Base-by-base conservation (phyloP, 2,329 filamentous ascomycete genomes). In the Pestalotiopsis sp. region DNA sequence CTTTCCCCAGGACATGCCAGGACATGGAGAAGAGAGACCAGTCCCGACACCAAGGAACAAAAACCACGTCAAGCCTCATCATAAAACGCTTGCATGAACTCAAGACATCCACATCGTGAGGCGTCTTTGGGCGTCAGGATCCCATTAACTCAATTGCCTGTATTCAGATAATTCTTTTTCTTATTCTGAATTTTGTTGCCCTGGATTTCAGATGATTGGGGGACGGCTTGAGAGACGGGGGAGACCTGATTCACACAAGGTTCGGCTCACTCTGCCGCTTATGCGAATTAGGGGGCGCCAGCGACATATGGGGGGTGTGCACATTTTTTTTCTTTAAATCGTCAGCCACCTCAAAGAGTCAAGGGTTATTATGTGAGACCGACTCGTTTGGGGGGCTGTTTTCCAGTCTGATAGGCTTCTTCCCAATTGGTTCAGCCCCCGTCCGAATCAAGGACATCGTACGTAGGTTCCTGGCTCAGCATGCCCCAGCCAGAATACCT, bases 241-340 rank as follows among this genome's bases (percentile, higher is more conserved):
- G 23, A 17, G 62, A 49, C 36, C 62, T 49, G 38, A 52, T 39
- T 14, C 38, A 64, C 39, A 64, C 27, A 45, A 52, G 20, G 20
- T 64, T 64, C 62, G 39, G 62, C 31, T 36, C 9, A 12, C 41
- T 57, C 63, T 25, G 63, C 63, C 31, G 63, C 41, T 38, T 38
- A 65, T 65, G 59, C 59, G 25, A 39, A 38, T 12, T 36, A 62
- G 36, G 31, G 59, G 36, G 7, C 4, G 7, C 45, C 45, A 23
- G 20, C 31, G 45, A 52, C 45, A 52, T 52, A 52, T 52, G 23
- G 31, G 55, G 23, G 57, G 57, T 27, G 23, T 27, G 57, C 27
- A 13, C 57, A 27, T 36, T 36, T 36, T 31, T 36, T 36, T 36
- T 7, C 31, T 6, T 36, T 36, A 36, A 39, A 20, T 38, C 20